These are phyloP conservation scores for Pleurotus eryngii DNA, from an alignment of 768 basidiomycete genomes.

Conservation along the genomic window DNA sequence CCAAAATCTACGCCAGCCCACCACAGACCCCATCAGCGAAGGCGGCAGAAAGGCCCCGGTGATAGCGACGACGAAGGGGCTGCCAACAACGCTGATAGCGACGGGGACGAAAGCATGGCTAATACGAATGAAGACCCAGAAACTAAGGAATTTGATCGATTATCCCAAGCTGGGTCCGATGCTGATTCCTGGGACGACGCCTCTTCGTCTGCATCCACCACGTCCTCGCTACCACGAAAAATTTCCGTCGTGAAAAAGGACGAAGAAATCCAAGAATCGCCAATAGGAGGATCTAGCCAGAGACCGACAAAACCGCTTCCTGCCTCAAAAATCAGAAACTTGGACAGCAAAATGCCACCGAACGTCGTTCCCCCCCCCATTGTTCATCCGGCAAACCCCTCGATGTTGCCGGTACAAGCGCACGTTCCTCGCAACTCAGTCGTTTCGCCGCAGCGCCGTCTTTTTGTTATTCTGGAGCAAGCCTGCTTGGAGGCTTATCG, in stretches of 20 bases:
- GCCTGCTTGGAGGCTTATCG: constrained; percentile 96
- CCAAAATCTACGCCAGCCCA: constrained; percentile 72
- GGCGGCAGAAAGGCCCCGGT: constrained; percentile 42
- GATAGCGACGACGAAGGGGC: constrained; percentile 31
- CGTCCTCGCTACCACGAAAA: constrained; percentile 16
- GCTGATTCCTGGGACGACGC: background rate
- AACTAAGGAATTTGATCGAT: constrained; percentile 27
- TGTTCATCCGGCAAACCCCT: constrained; percentile 59
- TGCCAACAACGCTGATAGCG: constrained; percentile 21
- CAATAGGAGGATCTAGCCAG: constrained; percentile 24
- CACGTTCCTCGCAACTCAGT: constrained; percentile 60
- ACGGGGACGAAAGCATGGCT: constrained; percentile 4
- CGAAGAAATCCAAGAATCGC: background rate
- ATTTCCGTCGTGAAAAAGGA: constrained; percentile 18
- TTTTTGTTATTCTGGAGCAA: constrained; percentile 90
- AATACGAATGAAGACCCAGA: constrained; percentile 22
- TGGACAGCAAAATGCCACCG: constrained; percentile 36
- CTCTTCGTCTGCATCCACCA: constrained; percentile 15
- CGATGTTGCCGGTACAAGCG: constrained; percentile 81
- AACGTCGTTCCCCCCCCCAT: constrained; percentile 43
- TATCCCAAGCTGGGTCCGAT: constrained; percentile 16
- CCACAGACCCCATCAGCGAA: constrained; percentile 50
- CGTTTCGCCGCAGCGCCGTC: constrained; percentile 54
- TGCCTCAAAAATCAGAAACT: constrained; percentile 41
- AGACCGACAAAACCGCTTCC: constrained; percentile 68